Evolutionary conservation across 2,329 filamentous ascomycete genomes (phyloP), one percentile per base, ranked within the genome.

Genomic region (Fusarium sacchari): DNA sequence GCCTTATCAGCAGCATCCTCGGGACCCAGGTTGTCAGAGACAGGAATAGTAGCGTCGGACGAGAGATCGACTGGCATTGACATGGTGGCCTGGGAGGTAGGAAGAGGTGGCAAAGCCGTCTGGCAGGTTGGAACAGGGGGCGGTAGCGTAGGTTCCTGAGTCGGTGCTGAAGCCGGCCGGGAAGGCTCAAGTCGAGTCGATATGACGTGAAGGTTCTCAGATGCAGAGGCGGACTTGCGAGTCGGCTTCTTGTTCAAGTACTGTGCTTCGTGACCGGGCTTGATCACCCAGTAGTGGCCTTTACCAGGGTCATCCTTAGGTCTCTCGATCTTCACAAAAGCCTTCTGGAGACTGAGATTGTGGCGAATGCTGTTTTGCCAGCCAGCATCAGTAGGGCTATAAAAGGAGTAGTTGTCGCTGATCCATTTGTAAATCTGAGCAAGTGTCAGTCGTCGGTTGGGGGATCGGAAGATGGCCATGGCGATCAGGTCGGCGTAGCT

Each of bases 321-420:
- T 67, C 96, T 90, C 82, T 98, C 95, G 79, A 97, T 93, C 84
- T 98, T 98, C 81, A 95, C 91, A 80, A 98, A 98, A 52, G 94
- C 94, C 84, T 98, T 98, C 87, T 98, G 97, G 49, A 99, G 87
- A 80, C 95, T 98, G 39, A 99, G 90, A 77, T 99, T 99, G 83
- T 99, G 96, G 39, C 96, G 93, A 81, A 99, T 99, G 85, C 96
- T 98, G 83, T 99, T 99, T 83, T 98, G 96, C 96, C 96, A 99
- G 72, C 96, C 96, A 17, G 93, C 91, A 78, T 98, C 95, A 63
- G 92, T 89, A 47, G 91, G 89, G 76, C 90, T 92, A 85, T 98
- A 99, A 83, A 96, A 98, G 10, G 90, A 91, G 81, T 93, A 98
- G 24, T 92, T 95, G 81, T 97, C 94, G n/a, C 94, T 97, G 78